phyloP scores from a whole-genome alignment of 768 basidiomycete species.

The Calocera cornea region DNA sequence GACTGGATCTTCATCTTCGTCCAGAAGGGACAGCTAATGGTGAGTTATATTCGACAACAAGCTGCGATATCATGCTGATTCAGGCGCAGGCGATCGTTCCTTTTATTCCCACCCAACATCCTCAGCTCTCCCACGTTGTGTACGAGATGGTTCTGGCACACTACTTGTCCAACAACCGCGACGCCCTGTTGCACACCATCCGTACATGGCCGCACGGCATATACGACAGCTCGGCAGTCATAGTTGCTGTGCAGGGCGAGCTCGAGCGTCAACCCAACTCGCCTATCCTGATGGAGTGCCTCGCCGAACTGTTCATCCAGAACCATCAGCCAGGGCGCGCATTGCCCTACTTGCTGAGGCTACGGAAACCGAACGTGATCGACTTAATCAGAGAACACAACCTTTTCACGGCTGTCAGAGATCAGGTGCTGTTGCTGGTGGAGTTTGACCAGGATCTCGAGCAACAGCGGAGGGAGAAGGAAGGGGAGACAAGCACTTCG shows the following conservation, averaged over 20 bases:
- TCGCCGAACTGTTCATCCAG: constrained; percentile 80
- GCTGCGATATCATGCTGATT: neutral
- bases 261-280: constrained; percentile 49
- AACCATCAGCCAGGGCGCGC: constrained; percentile 93
- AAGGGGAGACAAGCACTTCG: constrained; percentile 22
- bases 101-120: constrained; percentile 68
- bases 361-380: constrained; percentile 81
- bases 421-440: constrained; percentile 81
- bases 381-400: constrained; percentile 88
- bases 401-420: constrained; percentile 86
- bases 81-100: constrained; percentile 65
- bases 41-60: constrained; percentile 23
- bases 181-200: constrained; percentile 68
- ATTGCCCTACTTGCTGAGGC: constrained; percentile 72
- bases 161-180: constrained; percentile 61
- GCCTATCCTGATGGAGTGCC: constrained; percentile 74
- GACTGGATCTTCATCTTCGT: constrained; percentile 88
- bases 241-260: constrained; percentile 75
- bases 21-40: constrained; percentile 64
- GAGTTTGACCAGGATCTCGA: constrained; percentile 87
- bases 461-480: constrained; percentile 37
- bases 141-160: constrained; percentile 93
- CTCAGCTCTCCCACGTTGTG: constrained; percentile 66
- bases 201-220: constrained; percentile 83
- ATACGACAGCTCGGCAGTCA: constrained; percentile 76